Base-by-base conservation (phyloP, 768 basidiomycete genomes). In the Solioccasus polychromus region DNA sequence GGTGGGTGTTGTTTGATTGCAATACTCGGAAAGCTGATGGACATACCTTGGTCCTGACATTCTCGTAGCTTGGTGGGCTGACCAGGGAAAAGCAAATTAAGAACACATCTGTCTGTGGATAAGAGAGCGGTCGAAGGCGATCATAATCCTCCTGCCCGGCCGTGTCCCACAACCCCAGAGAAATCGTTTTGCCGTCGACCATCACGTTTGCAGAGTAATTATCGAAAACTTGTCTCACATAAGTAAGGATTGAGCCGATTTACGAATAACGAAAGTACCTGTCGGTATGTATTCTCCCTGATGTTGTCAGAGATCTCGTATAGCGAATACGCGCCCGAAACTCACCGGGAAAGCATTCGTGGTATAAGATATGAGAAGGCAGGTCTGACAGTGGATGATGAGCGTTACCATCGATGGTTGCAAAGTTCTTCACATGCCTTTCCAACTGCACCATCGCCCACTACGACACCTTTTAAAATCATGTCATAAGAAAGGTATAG, bases 131-230 rank as follows among this genome's bases (percentile, higher is more conserved):
- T 57, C 96, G 85, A 57, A 99, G 87, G 35, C 96, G 87, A 72
- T 95, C 92, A 66, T 95, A 99, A 74, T 99, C 95, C 70, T 99
- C 96, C 71, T 99, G 96, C 55, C 96, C 96, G 28, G 96, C 96
- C n/a, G 96, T 99, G 79, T 99, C 96, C 96, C 96, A 99, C 45
- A 99, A 76, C 39, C 95, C 95, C 45, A 98, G 83, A 50, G 92
- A 96, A 62, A 98, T 94, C 42, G 96, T 96, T 77, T 95, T 94
- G 57, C 92, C 92, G 60, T 99, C 96, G 37, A 99, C 96, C 85
- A 97, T 92, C 44, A 99, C 94, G 70, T 94, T 95, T 49, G 92
- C 93, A 44, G 91, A 93, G 65, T 96, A 98, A 74, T 98, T 98
- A 73, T 98, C 96, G 67, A 98, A 99, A 31, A 99, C 96, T 86